These are phyloP conservation scores for Retiboletus flavoniger DNA, from an alignment of 1,284 basidiomycete genomes.

Conservation along the genomic window DNA sequence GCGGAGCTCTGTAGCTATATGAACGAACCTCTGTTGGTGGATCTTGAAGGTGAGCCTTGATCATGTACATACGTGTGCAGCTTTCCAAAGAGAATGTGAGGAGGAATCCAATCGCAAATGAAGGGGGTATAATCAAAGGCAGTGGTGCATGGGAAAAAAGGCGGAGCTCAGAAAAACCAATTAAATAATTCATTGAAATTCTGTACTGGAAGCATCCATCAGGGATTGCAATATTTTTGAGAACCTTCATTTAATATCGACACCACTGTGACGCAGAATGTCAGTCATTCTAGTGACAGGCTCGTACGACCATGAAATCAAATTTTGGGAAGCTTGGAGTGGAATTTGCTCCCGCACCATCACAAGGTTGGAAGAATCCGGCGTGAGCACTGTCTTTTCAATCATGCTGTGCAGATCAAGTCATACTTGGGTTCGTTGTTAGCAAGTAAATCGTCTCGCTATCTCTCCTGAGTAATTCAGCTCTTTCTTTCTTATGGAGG, in stretches of 20 bases:
- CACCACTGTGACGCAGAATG: constrained; percentile 56
- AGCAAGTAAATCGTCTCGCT: constrained; percentile 97
- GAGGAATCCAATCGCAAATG: constrained; percentile 24
- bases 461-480: constrained; percentile 86
- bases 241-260: constrained; percentile 19
- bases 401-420: constrained; percentile 21
- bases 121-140: constrained; percentile 10
- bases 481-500: constrained; percentile 10
- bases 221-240: constrained; percentile 16
- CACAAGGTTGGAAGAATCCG: constrained; percentile 76
- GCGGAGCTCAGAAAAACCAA: constrained; percentile 20
- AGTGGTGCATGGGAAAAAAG: constrained; percentile 28
- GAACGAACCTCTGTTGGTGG: constrained; percentile 35
- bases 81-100: constrained; percentile 27
- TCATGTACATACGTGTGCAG: constrained; percentile 28
- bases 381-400: constrained; percentile 51
- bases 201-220: constrained; percentile 1
- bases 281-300: constrained; percentile 84
- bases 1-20: constrained; percentile 35
- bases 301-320: constrained; percentile 96
- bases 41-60: constrained; percentile 33
- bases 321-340: constrained; percentile 99
- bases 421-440: constrained; percentile 21
- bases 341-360: constrained; percentile 97
- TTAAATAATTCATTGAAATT: constrained; percentile 26